Evolutionary conservation across 306 rosid species (phyloP).

Genomic region (Oemleria cerasiformis): DNA sequence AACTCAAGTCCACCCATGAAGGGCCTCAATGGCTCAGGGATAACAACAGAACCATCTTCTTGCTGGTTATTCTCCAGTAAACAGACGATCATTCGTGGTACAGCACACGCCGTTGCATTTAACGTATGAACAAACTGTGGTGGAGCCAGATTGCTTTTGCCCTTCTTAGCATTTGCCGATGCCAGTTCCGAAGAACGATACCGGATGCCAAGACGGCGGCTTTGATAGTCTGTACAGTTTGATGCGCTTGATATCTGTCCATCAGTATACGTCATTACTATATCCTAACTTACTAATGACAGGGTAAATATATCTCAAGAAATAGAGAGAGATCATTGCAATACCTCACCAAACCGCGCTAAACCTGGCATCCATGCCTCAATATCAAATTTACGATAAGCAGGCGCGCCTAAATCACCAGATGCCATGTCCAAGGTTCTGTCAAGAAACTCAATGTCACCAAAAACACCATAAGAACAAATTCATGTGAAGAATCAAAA

Average conservation of each 20-base stretch:
- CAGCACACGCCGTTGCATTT: slow-evolving; percentile 96
- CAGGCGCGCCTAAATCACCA: slow-evolving; percentile 93
- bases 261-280: neutral
- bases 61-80: slow-evolving; percentile 85
- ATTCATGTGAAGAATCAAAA: slow-evolving; percentile 15
- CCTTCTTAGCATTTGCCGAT: slow-evolving; percentile 43
- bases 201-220: slow-evolving; percentile 78
- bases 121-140: slow-evolving; percentile 83
- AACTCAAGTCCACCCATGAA: slow-evolving; percentile 68
- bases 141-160: slow-evolving; percentile 61
- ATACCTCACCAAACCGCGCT: slow-evolving; percentile 91
- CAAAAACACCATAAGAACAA: neutral
- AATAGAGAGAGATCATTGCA: slow-evolving; percentile 6
- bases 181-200: slow-evolving; percentile 68
- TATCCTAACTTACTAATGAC: too few species aligned
- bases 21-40: slow-evolving; percentile 81
- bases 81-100: slow-evolving; percentile 82
- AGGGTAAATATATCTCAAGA: neutral
- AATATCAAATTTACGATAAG: slow-evolving; percentile 83
- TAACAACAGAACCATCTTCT: slow-evolving; percentile 71
- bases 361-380: slow-evolving; percentile 99
- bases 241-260: slow-evolving; percentile 90
- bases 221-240: slow-evolving; percentile 85
- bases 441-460: slow-evolving; percentile 29
- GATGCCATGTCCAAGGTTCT: slow-evolving; percentile 97